Evolutionary conservation across 768 basidiomycete species (phyloP).

Genomic region (Tylopilus vinaceipallidus): DNA sequence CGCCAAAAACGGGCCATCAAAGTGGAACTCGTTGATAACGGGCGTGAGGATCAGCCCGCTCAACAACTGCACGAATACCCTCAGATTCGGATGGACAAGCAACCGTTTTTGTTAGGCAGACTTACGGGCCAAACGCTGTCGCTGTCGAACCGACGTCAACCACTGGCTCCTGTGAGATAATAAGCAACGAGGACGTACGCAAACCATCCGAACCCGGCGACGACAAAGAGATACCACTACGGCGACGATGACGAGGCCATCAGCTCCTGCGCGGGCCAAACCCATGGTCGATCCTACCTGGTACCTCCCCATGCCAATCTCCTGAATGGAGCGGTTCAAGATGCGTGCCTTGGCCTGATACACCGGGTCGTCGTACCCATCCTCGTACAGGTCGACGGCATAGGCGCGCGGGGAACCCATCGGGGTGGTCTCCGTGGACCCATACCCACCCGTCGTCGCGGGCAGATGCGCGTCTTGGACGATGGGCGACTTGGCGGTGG

Average conservation of each 20-base stretch:
- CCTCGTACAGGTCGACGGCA: constrained; percentile 31
- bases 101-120: neutral
- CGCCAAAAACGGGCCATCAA: constrained; percentile 46
- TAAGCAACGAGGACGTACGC: constrained; percentile 37
- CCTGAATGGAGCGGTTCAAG: constrained; percentile 46
- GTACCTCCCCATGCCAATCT: constrained; percentile 57
- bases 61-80: constrained; percentile 29
- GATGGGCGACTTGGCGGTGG: neutral
- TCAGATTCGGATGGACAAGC: neutral
- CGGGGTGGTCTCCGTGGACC: neutral
- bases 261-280: too few relatives aligned
- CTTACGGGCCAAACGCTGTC: constrained; percentile 42
- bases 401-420: neutral
- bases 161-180: too few relatives aligned
- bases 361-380: constrained; percentile 41
- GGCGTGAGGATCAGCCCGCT: constrained; percentile 48
- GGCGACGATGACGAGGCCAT: neutral
- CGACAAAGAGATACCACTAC: constrained; percentile 40
- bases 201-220: constrained; percentile 43
- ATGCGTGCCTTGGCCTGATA: constrained; percentile 50
- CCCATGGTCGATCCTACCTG: too few relatives aligned
- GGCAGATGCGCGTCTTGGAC: neutral
- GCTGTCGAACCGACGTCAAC: too few relatives aligned
- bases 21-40: constrained; percentile 47
- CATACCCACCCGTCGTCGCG: neutral